phyloP scores from a whole-genome alignment of 768 basidiomycete genomes.

The Pisolithus tinctorius region DNA sequence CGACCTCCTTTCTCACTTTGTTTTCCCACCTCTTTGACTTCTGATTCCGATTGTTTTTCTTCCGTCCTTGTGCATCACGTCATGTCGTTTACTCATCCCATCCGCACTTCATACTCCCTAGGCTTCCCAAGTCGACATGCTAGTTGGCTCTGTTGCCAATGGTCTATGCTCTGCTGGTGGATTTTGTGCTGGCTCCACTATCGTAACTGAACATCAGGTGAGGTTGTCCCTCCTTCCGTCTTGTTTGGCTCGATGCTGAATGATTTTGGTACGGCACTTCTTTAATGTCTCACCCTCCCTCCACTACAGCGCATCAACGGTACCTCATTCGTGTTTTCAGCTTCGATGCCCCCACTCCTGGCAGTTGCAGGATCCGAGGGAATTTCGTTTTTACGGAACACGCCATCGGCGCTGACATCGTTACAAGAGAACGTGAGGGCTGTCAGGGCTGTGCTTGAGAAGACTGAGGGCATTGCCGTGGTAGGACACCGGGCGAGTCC shows the following conservation, averaged over 20 bases:
- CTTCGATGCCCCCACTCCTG: constrained; percentile 85
- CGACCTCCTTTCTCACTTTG: too few relatives aligned
- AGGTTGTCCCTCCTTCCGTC: background rate
- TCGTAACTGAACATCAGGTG: constrained; percentile 87
- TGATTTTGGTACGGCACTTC: background rate
- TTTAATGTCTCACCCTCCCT: background rate
- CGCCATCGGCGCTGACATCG: constrained; percentile 65
- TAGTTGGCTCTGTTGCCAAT: constrained; percentile 85
- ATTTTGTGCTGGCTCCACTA: constrained; percentile 85
- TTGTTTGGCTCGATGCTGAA: background rate
- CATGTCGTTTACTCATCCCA: background rate
- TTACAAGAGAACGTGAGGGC: constrained; percentile 78
- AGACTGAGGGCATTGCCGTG: constrained; percentile 71
- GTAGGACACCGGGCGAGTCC: constrained; percentile 84
- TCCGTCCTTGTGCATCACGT: background rate
- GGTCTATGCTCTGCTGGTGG: constrained; percentile 83
- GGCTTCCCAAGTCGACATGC: constrained; percentile 89
- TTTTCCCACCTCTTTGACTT: background rate
- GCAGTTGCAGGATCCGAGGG: constrained; percentile 84
- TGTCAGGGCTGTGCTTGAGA: constrained; percentile 77
- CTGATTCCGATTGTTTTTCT: background rate
- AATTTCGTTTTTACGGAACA: constrained; percentile 69
- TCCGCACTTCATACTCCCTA: constrained; percentile 21
- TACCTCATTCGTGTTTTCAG: constrained; percentile 92
- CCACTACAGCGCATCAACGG: constrained; percentile 81